phyloP scores from a whole-genome alignment of 768 basidiomycete species.

The Hygrocybe punicea region DNA sequence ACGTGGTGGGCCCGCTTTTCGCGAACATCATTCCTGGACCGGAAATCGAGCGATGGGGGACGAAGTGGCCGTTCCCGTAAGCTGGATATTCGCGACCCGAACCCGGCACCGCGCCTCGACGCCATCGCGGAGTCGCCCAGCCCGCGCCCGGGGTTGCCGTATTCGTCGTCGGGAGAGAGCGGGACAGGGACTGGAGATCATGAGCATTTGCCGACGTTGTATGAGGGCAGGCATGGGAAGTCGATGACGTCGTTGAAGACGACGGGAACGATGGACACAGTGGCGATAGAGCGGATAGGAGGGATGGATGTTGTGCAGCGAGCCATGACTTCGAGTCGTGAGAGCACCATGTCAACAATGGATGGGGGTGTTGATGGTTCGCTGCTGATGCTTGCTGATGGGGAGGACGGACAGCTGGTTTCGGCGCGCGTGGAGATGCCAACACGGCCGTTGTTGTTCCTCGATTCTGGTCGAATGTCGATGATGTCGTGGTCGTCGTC shows the following conservation, averaged over 20 bases:
- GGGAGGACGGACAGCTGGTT: not conserved
- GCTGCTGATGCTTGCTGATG: not conserved
- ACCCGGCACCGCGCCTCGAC: conserved; percentile 64
- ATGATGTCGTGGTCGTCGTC: not conserved
- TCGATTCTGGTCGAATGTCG: too few species aligned
- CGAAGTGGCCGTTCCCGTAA: conserved; percentile 14
- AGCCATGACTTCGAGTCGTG: conserved; percentile 25
- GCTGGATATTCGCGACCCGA: conserved; percentile 73
- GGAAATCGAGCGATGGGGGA: conserved; percentile 40
- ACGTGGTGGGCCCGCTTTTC: conserved; percentile 79
- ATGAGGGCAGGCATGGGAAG: conserved; percentile 40
- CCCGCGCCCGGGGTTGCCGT: conserved; percentile 31
- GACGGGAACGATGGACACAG: conserved; percentile 64
- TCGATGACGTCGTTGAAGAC: conserved; percentile 56
- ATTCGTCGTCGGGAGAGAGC: conserved; percentile 13
- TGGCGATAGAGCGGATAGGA: conserved; percentile 60
- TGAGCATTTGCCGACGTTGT: conserved; percentile 11
- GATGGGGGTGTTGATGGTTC: not conserved
- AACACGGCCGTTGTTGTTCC: not conserved
- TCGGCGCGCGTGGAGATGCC: not conserved
- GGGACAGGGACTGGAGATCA: conserved; percentile 10
- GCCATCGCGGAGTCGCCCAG: conserved; percentile 54
- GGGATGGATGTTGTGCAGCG: conserved; percentile 70
- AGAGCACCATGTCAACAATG: conserved; percentile 1
- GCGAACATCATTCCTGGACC: conserved; percentile 61